Evolutionary conservation across 116 monocot genomes (phyloP).

Genomic region (Phalaenopsis hybrid): DNA sequence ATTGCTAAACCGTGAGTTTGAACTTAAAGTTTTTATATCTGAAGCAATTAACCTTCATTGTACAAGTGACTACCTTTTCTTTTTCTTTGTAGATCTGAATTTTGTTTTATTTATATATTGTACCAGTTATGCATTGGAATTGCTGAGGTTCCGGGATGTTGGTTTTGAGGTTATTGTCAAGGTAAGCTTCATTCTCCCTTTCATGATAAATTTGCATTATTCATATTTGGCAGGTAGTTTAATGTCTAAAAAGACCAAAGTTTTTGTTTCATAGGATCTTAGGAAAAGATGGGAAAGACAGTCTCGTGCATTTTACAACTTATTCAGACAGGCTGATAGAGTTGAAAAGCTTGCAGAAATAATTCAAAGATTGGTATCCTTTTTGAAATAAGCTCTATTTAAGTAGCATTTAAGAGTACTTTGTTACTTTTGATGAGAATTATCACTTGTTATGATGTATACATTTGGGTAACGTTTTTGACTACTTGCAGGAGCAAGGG

Average conservation of each 20-base stretch:
- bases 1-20: slow-evolving; percentile 98
- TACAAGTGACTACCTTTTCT: not conserved
- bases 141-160: slow-evolving; percentile 87
- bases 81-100: slow-evolving; percentile 11
- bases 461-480: not conserved
- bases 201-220: not conserved
- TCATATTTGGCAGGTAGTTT: not conserved
- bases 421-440: not conserved
- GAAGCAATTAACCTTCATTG: not conserved
- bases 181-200: slow-evolving; percentile 32
- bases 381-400: not conserved
- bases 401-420: not conserved
- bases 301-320: slow-evolving; percentile 72
- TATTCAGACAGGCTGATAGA: slow-evolving; percentile 91
- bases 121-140: slow-evolving; percentile 84
- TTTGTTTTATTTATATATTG: not conserved
- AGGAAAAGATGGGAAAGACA: slow-evolving; percentile 94
- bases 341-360: slow-evolving; percentile 87
- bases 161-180: slow-evolving; percentile 87
- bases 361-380: slow-evolving; percentile 79
- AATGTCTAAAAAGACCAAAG: not conserved
- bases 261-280: slow-evolving; percentile 44
- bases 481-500: slow-evolving; percentile 77
- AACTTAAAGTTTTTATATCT: slow-evolving; percentile 6
- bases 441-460: slow-evolving; percentile 5